Percentiles rank a stretch among this genome's conserved stretches.
These are phyloP conservation scores for Delonix regia DNA, from an alignment of 306 rosid genomes.

Conservation along the genomic window DNA sequence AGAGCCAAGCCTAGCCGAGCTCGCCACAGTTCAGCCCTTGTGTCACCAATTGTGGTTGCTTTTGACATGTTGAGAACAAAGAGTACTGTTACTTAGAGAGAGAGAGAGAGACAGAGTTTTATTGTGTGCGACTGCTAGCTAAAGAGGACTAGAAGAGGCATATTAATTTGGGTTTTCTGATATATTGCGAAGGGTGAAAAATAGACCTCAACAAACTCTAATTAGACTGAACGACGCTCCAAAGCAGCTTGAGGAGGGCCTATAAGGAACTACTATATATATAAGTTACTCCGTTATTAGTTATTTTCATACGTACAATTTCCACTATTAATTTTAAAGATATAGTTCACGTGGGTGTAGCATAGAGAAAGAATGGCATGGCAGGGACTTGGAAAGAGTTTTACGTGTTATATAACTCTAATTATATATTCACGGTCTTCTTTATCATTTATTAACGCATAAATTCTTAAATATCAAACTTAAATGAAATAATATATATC, in stretches of 20 bases:
- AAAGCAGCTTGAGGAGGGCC: neutral
- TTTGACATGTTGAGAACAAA: conserved; percentile 28
- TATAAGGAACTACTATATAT: too few relatives aligned
- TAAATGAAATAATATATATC: too few relatives aligned
- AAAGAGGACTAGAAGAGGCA: neutral
- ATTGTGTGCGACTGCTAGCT: too few relatives aligned
- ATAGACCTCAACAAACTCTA: neutral
- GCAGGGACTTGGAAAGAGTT: neutral
- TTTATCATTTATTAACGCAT: too few relatives aligned
- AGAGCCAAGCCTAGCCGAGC: conserved; percentile 56
- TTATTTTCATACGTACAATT: neutral
- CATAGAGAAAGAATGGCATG: neutral
- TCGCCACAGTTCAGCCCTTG: conserved; percentile 42
- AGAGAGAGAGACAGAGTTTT: too few relatives aligned
- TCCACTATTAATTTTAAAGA: too few relatives aligned
- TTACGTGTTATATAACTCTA: too few relatives aligned
- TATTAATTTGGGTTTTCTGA: neutral
- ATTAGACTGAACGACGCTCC: conserved; percentile 4
- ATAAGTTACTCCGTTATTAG: neutral
- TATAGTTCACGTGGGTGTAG: conserved; percentile 11
- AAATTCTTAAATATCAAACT: too few relatives aligned
- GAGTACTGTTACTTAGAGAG: neutral
- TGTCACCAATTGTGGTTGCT: conserved; percentile 30
- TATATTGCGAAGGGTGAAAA: neutral
- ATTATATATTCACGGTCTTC: too few relatives aligned